phyloP scores from a whole-genome alignment of 129 eudicot genomes.

The Daucus carota region DNA sequence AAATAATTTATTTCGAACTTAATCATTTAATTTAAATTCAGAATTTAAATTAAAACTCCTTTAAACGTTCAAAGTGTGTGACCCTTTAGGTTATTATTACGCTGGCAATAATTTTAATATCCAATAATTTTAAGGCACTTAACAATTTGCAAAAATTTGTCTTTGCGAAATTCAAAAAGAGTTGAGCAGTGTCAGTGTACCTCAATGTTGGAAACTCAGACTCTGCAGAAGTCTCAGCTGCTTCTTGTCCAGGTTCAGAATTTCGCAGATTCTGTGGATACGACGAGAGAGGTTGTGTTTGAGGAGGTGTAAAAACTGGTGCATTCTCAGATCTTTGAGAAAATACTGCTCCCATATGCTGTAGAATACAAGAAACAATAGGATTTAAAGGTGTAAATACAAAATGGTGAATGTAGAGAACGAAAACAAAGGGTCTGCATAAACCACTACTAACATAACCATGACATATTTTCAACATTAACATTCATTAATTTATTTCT shows the following conservation, averaged over 20 bases:
- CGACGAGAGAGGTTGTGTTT: conserved; percentile 60
- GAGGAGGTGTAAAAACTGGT: conserved; percentile 65
- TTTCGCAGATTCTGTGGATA: conserved; percentile 46
- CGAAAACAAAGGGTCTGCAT: background rate
- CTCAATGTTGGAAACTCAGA: conserved; percentile 87
- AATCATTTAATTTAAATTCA: too few species aligned
- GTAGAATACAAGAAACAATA: conserved; percentile 14
- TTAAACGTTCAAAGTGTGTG: too few species aligned
- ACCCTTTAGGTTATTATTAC: too few species aligned
- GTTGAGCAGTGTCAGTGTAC: conserved; percentile 22
- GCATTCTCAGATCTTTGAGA: conserved; percentile 74
- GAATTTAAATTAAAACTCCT: too few species aligned
- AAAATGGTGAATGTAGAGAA: background rate
- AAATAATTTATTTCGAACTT: too few species aligned
- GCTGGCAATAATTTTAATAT: too few species aligned
- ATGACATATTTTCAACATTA: background rate
- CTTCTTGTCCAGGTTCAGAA: conserved; percentile 47
- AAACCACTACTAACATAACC: background rate
- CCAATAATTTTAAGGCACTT: too few species aligned
- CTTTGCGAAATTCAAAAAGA: background rate
- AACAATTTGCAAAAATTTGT: background rate
- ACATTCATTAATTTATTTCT: background rate
- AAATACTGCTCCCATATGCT: conserved; percentile 91
- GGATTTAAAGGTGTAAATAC: background rate
- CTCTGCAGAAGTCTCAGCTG: conserved; percentile 67